Conservation (phyloP, 345 rosid genomes). For the Acer yangbiense region DNA sequence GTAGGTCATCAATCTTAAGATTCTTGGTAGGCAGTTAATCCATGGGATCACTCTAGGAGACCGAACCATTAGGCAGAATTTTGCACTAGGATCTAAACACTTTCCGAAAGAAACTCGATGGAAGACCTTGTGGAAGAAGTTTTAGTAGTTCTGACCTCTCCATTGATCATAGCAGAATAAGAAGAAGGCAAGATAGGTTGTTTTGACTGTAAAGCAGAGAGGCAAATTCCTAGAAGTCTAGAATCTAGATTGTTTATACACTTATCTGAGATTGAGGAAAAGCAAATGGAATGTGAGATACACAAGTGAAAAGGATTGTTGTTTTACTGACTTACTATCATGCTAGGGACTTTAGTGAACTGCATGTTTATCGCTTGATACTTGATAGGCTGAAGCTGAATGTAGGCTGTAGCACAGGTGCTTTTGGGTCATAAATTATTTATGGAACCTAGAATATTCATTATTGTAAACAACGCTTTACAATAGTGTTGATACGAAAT, state of each 20-base stretch:
- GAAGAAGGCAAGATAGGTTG: not conserved
- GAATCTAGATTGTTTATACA: not conserved
- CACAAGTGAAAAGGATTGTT: not conserved
- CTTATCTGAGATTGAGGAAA: not conserved
- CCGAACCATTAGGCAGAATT: not conserved
- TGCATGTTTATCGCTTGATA: not conserved
- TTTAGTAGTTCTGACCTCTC: not conserved
- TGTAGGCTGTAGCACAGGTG: not conserved
- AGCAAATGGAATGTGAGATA: not conserved
- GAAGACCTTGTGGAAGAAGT: not conserved
- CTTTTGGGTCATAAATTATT: not conserved
- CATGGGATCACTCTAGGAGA: not conserved
- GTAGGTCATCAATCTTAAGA: not conserved
- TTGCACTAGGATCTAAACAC: not conserved
- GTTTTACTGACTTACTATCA: not conserved
- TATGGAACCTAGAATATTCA: no score
- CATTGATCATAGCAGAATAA: not conserved
- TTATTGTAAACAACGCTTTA: not conserved
- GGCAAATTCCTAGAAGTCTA: not conserved
- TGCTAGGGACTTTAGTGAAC: not conserved
- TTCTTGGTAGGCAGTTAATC: not conserved
- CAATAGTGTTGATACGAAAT: no score
- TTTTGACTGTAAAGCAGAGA: not conserved
- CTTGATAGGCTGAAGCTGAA: not conserved
- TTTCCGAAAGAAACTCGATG: not conserved